Evolutionary conservation across 176 grass and related monocot genomes (phyloP).

Genomic region (Oryza rufipogon): DNA sequence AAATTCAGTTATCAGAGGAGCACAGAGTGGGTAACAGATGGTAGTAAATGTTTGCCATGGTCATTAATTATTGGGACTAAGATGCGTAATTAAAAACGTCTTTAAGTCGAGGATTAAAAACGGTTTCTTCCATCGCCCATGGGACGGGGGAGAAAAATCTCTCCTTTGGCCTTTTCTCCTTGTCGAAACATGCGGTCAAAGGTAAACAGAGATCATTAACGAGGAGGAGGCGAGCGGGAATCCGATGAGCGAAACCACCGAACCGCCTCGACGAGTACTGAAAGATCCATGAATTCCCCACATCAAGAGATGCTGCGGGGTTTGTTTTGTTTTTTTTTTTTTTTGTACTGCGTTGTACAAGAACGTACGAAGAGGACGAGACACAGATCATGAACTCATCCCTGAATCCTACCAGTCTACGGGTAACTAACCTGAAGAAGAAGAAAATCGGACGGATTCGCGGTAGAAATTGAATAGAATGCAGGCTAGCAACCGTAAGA

Average conservation of each 20-base stretch:
- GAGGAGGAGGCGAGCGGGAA: not conserved
- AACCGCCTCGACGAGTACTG: not conserved
- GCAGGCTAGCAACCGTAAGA: not conserved
- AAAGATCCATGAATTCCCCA: not conserved
- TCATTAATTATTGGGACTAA: constrained; percentile 33
- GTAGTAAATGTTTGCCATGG: not conserved
- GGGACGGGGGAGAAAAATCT: constrained; percentile 44
- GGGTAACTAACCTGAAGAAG: not conserved
- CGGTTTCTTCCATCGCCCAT: not conserved
- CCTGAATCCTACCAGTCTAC: not conserved
- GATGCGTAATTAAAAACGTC: not conserved
- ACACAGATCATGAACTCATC: not conserved
- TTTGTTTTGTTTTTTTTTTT: not conserved
- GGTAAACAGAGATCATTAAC: not conserved
- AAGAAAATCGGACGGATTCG: not conserved
- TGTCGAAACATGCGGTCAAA: constrained; percentile 44
- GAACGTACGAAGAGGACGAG: not conserved
- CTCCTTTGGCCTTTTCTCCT: constrained; percentile 51
- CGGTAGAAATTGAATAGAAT: constrained; percentile 12
- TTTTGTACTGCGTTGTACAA: not conserved
- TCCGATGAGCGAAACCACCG: not conserved
- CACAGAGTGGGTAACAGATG: not conserved
- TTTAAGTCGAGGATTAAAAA: not conserved
- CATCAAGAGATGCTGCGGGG: constrained; percentile 6
- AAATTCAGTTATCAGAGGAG: constrained; percentile 23